Base-by-base conservation (phyloP, 2,329 filamentous ascomycete species). In the Ceratocystis smalleyi region DNA sequence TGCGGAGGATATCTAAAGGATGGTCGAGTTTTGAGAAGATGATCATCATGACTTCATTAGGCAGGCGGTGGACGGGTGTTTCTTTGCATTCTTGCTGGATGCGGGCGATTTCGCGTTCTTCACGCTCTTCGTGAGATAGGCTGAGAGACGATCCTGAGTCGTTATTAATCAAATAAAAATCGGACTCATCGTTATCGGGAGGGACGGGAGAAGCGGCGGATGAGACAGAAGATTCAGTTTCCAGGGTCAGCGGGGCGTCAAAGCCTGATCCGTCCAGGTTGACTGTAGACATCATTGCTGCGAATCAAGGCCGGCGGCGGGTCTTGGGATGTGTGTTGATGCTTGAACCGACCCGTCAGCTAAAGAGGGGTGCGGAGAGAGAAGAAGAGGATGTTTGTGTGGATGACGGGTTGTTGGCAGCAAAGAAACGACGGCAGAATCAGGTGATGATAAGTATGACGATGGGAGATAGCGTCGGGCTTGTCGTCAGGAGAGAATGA, bases 111-210 rank as follows among this genome's bases (percentile, higher is more conserved):
- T 90, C 87, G 71, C 85, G 85, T 66, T 90, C 81, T 67, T 57
- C 51, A 71, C 85, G 85, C 66, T 90, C 81, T 67, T 57, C 51
- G 30, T 87, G 87, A 57, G 88, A 87, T 43, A 90, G 83, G 63
- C 90, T 91, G 65, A 96, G 81, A 0, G 92, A 96, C 0, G 92
- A 96, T 73, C 94, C 83, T 3, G 92, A 96, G 76, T 96, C 92
- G 77, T 96, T 96, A 70, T 88, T 86, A 65, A 81, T 83, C 73
- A 88, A 86, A 74, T 94, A 94, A 75, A 94, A 96, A 76, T 96
- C 92, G 69, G 91, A 95, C 75, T 96, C 92, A 72, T 91, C 88
- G 75, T 95, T 90, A 71, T 90, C 87, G 72, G 83, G 84, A 62
- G 87, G 84, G 62, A 81, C 83, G 55, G 88, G 87, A 1, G 88